Base-by-base conservation (phyloP, 1,284 basidiomycete genomes). In the Cryptococcus wingfieldii region DNA sequence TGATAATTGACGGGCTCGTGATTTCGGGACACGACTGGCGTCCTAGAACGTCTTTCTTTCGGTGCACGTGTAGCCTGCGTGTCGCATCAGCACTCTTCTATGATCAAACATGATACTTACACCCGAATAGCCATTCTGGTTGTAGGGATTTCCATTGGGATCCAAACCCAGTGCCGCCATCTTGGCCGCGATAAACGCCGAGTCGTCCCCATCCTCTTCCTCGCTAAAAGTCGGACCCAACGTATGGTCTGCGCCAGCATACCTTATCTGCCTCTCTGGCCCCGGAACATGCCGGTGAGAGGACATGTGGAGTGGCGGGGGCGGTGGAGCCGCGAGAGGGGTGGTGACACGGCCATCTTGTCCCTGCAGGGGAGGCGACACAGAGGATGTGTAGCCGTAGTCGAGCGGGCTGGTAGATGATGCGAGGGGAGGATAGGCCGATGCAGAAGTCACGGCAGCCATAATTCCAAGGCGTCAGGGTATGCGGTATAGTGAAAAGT, bases 161-260 rank as follows among this genome's bases (percentile, higher is more conserved):
- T 68, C 63, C 44, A 72, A 38, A 2, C 68, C 67, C 19, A 72
- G 49, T 3, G 60, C 55, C 38, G 68, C 67, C 71, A 75, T 72
- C 53, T 68, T 68, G 2, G 61, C 56, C 12, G 72, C 68, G n/a
- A 75, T 70, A 46, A 67, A 73, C 42, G 64, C 67, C 6, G 69
- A 64, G 52, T 75, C 72, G 55, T 75, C 72, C 2, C 68, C 70
- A 54, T 75, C 72, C 50, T 75, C 71, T 38, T 75, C 72, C 42
- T 71, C 71, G 46, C 65, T 69, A 54, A 72, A 74, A 2, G 61
- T 66, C 5, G 72, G 72, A 9, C 72, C 72, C 1, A 74, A 60
- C 1, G 70, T 72, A 57, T 72, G 70, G 46, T 72, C 66, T 13
- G 62, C 63, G 5, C 66, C 66, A 19, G 64, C 64, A 47, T 69